These are phyloP conservation scores for Diaporthe velutina DNA, from an alignment of 2,329 filamentous ascomycete genomes.

Conservation along the genomic window DNA sequence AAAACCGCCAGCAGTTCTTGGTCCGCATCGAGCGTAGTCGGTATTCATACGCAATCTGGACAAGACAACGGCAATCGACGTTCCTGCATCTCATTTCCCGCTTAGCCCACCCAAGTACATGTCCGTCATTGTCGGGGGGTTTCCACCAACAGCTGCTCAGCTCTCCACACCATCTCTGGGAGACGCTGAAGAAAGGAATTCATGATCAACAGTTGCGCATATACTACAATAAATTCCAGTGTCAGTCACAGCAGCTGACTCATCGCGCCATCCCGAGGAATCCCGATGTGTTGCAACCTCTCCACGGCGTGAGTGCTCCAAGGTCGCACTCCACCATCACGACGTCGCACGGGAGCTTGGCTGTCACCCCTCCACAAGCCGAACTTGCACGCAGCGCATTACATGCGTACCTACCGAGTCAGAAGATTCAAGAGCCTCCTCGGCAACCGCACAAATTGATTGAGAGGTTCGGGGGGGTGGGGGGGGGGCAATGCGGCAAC, in stretches of 20 bases:
- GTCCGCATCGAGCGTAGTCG: not conserved
- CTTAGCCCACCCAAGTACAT: not conserved
- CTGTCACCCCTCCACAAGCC: constrained; percentile 17
- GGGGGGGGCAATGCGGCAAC: not conserved
- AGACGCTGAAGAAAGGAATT: not conserved
- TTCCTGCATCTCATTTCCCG: constrained; percentile 4
- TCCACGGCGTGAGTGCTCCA: not conserved
- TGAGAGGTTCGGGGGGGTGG: too few species aligned
- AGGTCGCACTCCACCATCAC: constrained; percentile 16
- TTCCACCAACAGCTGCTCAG: not conserved
- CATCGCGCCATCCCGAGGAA: not conserved
- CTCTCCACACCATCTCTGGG: not conserved
- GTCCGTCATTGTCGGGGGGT: not conserved
- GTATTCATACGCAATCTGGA: not conserved
- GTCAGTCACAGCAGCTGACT: not conserved
- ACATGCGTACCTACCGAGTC: not conserved
- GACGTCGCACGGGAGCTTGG: constrained; percentile 23
- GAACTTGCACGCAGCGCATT: not conserved
- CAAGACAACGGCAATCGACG: not conserved
- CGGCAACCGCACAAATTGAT: not conserved
- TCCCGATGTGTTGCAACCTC: not conserved
- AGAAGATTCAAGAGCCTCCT: not conserved
- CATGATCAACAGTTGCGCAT: too few species aligned
- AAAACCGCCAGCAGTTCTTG: not conserved
- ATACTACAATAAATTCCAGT: not conserved